phyloP scores from a whole-genome alignment of 1,284 basidiomycete genomes.

The Puccinia hordei region DNA sequence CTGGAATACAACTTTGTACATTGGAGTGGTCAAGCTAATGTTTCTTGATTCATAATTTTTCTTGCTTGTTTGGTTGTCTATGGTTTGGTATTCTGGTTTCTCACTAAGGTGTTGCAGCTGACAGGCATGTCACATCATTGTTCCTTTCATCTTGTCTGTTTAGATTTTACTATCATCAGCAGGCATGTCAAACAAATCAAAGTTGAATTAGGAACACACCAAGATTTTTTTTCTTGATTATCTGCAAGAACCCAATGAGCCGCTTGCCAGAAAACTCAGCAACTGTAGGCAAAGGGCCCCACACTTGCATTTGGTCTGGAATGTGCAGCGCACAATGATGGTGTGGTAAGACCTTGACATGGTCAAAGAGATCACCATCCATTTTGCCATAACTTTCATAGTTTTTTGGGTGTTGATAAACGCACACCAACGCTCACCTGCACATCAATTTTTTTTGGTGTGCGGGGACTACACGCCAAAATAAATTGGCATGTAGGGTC shows the following conservation, averaged over 20 bases:
- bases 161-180: too few species aligned
- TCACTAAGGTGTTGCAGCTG: background rate
- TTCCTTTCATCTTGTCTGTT: too few species aligned
- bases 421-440: too few species aligned
- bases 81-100: too few species aligned
- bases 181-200: too few species aligned
- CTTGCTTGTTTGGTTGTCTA: background rate
- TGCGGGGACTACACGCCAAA: too few species aligned
- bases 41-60: background rate
- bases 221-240: too few species aligned
- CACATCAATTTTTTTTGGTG: too few species aligned
- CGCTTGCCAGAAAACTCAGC: slow-evolving; percentile 23
- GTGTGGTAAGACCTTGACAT: slow-evolving; percentile 27
- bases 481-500: too few species aligned
- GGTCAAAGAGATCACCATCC: background rate
- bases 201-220: background rate
- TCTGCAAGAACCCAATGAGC: slow-evolving; percentile 27
- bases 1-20: background rate
- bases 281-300: slow-evolving; percentile 21
- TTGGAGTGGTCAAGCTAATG: background rate
- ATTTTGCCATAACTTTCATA: slow-evolving; percentile 13
- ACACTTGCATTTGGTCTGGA: slow-evolving; percentile 24
- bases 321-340: too few species aligned
- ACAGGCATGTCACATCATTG: too few species aligned
- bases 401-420: background rate